Evolutionary conservation across 495 filamentous ascomycete genomes (phyloP), one percentile per base, ranked within the genome.

Genomic region (Hypoxylon subgilvum): DNA sequence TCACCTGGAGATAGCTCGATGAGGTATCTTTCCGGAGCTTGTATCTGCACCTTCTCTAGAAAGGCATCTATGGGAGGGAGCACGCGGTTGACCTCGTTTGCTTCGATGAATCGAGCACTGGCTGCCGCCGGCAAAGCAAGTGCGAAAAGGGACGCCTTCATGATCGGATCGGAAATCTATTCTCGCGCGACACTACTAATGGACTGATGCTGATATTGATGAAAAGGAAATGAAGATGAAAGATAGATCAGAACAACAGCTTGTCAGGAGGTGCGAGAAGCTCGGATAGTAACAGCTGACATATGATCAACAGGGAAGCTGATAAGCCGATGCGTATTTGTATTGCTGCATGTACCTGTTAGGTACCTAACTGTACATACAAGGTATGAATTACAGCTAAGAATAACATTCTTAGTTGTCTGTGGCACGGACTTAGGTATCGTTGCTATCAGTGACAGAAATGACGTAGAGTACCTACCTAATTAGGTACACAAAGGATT

Each of bases 1-100:
- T 90, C 81, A 52, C 89, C 91, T n/a, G 91, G 93, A 12, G 83
- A 78, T n/a, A 96, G 74, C 77, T 98, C 92, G 55, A 98, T 88
- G 27, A 94, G 80, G 65, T 82, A 96, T 63, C 79, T 79, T 44
- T 88, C 81, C 21, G 52, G 21, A 16, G 65, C 48, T 23, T 63
- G 65, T 45, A 72, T 69, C 23, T 74, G 65, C 47, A 72, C 70
- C 23, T 74, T 65, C 3, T 73, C 61, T n/a, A 70, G 35, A 2
- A 66, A 56, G 16, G 69, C 75, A 34, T 74, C 69, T 18, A 63
- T 67, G 31, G 49, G 65, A 18, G 78, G 67, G 21, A 72, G 60
- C 48, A 77, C 65, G 34, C 67, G 67, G 53, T 78, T 67, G 28
- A 45, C 49, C 57, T 82, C 81, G 60, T 72, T 67, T n/a, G 63